Conservation (phyloP, 164 flowering plant species). For the Magnolia officinalis region DNA sequence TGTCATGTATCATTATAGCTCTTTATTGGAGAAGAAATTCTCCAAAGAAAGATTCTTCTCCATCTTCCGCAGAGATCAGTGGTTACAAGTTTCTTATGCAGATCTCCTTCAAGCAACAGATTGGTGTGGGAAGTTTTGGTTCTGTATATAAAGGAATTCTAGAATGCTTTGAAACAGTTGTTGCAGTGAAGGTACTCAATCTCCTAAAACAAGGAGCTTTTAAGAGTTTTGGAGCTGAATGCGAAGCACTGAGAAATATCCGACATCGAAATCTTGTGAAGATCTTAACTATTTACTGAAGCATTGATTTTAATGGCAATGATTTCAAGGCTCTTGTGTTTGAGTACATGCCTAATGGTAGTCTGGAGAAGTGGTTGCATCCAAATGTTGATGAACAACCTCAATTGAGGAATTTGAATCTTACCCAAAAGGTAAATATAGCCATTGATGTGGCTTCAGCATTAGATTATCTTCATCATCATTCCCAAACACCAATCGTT, state of each 20-base stretch:
- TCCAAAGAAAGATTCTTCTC: not conserved
- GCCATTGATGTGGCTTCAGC: conserved; percentile 33
- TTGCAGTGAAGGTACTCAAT: not conserved
- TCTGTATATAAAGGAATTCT: not conserved
- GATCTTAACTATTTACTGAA: not conserved
- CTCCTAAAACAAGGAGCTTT: not conserved
- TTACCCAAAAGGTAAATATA: not conserved
- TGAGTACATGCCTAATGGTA: not conserved
- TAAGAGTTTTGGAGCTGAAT: not conserved
- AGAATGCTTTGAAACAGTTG: not conserved
- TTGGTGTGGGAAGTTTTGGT: not conserved
- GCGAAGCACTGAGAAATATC: not conserved
- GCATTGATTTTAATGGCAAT: not conserved
- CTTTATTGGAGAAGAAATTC: not conserved
- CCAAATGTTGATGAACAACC: not conserved
- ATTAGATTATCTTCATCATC: conserved; percentile 30
- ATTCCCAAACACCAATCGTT: conserved; percentile 18
- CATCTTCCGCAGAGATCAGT: not conserved
- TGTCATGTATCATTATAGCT: not conserved
- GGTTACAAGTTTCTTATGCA: not conserved
- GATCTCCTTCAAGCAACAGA: not conserved
- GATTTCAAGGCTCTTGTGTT: not conserved
- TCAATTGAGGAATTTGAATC: not conserved
- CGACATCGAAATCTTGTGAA: not conserved
- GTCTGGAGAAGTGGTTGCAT: not conserved